Base-by-base conservation (phyloP, 2,329 filamentous ascomycete species). In the Bipolaris bicolor region DNA sequence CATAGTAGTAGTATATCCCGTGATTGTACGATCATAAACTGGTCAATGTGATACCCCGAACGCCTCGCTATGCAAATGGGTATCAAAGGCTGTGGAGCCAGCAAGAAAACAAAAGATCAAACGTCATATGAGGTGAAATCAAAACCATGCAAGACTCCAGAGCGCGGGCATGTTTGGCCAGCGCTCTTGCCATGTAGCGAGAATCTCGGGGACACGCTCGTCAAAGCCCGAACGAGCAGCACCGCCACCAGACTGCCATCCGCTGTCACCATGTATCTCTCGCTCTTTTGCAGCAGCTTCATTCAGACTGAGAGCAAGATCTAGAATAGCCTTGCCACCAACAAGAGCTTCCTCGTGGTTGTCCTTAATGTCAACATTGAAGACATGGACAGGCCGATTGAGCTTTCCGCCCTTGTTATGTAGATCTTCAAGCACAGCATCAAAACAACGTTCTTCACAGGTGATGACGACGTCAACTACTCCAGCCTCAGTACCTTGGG, bases 311-410 rank as follows among this genome's bases (percentile, higher is more conserved):
- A 94, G 86, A 0, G 95, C 95, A 34, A 99, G 83, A 71, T 99
- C 95, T 36, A 98, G 83, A 57, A 99, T 99, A 43, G 91, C 95
- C 65, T 89, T 87, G 1, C 95, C 95, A 9, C 95, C 95, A 2
- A 97, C 85, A 20, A 94, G 83, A 0, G 95, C 95, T 77, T 99
- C 95, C 76, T 99, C 94, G 72, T 98, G 95, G 72, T 98, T 99
- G 78, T 99, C 95, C 76, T 90, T 94, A 72, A 99, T 99, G 75
- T 99, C 95, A 52, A 99, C 90, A 69, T 99, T 99, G 82, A 99
- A 96, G 55, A 99, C 91, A 74, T 99, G 95, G 0, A 99, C 95
- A 0, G 95, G 93, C 2, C 92, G 83, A 76, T 99, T 99, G 55
- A 99, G 82, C 3, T 91, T 90, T 0, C 90, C 87, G 7, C 94